phyloP scores from a whole-genome alignment of 345 rosid genomes.

The Murraya koenigii region DNA sequence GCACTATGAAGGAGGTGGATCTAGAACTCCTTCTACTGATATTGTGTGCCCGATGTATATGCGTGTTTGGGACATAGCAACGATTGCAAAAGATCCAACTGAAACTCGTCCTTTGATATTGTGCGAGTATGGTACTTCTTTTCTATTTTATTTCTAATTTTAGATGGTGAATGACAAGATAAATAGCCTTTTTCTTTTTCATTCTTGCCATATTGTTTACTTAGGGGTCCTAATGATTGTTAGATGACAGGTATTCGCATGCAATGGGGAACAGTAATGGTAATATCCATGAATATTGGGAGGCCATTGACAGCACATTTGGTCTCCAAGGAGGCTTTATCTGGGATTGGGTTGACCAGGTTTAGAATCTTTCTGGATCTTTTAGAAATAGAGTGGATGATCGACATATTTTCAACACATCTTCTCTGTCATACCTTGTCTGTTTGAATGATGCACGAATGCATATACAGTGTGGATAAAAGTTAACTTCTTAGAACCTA shows the following conservation, averaged over 20 bases:
- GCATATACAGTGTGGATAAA: background rate
- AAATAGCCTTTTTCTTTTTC: background rate
- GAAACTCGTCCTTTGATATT: slow-evolving; percentile 92
- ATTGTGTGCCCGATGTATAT: slow-evolving; percentile 97
- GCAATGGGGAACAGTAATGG: slow-evolving; percentile 98
- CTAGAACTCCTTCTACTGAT: slow-evolving; percentile 89
- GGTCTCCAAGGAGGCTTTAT: slow-evolving; percentile 99
- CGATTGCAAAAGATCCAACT: slow-evolving; percentile 82
- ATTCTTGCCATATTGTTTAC: slow-evolving; percentile 17
- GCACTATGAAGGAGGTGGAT: slow-evolving; percentile 98
- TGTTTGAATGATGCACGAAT: background rate
- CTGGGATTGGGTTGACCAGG: slow-evolving; percentile 99
- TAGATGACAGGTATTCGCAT: slow-evolving; percentile 84
- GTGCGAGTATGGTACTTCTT: slow-evolving; percentile 77
- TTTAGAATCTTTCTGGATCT: slow-evolving; percentile 24
- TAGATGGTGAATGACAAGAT: background rate
- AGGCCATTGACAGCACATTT: slow-evolving; percentile 84
- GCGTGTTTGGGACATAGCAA: slow-evolving; percentile 96
- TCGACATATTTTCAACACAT: background rate
- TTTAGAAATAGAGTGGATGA: slow-evolving; percentile 1
- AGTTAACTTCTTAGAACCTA: background rate
- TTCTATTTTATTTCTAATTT: slow-evolving; percentile 23
- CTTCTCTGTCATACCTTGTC: background rate
- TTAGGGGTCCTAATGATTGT: slow-evolving; percentile 11
- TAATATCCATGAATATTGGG: slow-evolving; percentile 86